Evolutionary conservation across 1,284 basidiomycete species (phyloP).

Genomic region (Fomitopsis betulina): DNA sequence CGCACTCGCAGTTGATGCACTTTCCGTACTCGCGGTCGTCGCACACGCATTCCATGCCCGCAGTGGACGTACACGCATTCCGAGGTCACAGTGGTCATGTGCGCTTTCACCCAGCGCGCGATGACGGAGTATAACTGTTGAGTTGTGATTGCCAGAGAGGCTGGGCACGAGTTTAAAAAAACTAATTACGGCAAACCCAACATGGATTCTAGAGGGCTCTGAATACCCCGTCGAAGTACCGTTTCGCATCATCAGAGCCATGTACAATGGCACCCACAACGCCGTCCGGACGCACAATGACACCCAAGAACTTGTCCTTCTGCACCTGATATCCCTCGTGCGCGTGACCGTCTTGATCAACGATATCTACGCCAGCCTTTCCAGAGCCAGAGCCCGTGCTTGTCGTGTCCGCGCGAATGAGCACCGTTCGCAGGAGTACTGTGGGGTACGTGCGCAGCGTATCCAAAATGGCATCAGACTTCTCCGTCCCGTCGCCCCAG

Average conservation of each 20-base stretch:
- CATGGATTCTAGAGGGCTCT: too few species aligned
- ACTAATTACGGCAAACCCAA: too few species aligned
- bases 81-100: too few species aligned
- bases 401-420: conserved; percentile 3
- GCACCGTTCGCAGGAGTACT: neutral
- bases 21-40: too few species aligned
- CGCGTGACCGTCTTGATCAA: conserved; percentile 15
- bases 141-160: too few species aligned
- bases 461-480: neutral
- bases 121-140: too few species aligned
- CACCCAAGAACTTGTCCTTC: conserved; percentile 2
- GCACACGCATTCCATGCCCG: too few species aligned
- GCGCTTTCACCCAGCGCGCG: too few species aligned
- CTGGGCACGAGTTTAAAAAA: too few species aligned
- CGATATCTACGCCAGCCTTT: conserved; percentile 1
- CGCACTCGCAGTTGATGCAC: too few species aligned
- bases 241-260: conserved; percentile 7
- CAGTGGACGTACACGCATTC: too few species aligned
- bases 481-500: neutral
- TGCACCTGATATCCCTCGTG: conserved; percentile 11
- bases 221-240: conserved; percentile 10
- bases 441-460: conserved; percentile 1
- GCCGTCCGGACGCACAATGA: conserved; percentile 22
- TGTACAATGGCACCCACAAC: conserved; percentile 15
- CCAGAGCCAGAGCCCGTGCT: neutral